Evolutionary conservation across 176 grass and related monocot species (phyloP).

Genomic region (Themeda triandra): DNA sequence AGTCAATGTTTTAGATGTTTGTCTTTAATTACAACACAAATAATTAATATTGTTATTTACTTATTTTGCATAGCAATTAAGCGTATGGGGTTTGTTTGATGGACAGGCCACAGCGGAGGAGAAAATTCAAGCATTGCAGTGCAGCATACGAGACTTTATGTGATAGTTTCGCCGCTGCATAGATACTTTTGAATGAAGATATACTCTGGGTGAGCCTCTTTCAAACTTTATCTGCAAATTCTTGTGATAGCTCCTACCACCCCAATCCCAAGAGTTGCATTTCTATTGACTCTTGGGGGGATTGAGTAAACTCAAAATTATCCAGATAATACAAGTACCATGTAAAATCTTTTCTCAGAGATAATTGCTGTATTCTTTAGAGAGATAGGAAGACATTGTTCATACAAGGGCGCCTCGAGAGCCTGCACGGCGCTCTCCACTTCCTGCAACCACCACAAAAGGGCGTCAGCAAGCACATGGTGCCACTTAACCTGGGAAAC

Average conservation of each 20-base stretch:
- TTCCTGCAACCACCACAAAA: constrained; percentile 38
- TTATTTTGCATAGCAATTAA: background rate
- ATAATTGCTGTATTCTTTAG: constrained; percentile 24
- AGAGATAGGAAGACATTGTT: constrained; percentile 16
- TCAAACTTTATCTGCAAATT: background rate
- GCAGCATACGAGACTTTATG: constrained; percentile 87
- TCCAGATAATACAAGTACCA: constrained; percentile 14
- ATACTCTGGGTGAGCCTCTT: constrained; percentile 16
- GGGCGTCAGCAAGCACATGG: background rate
- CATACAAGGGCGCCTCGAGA: constrained; percentile 53
- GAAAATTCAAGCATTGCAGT: constrained; percentile 92
- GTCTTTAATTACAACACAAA: background rate
- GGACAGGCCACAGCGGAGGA: constrained; percentile 75
- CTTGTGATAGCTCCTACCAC: background rate
- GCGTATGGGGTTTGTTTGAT: constrained; percentile 10
- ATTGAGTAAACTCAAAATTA: background rate
- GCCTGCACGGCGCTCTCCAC: constrained; percentile 64
- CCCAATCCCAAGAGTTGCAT: background rate
- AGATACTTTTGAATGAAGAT: constrained; percentile 15
- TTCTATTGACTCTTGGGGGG: constrained; percentile 13
- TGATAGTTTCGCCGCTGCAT: constrained; percentile 44
- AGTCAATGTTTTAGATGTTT: constrained; percentile 16
- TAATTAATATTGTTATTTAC: background rate
- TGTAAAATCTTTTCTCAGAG: background rate
- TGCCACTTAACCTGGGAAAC: no score